Evolutionary conservation across 2,329 filamentous ascomycete genomes (phyloP).

Genomic region (Xylariomycetidae sp.): DNA sequence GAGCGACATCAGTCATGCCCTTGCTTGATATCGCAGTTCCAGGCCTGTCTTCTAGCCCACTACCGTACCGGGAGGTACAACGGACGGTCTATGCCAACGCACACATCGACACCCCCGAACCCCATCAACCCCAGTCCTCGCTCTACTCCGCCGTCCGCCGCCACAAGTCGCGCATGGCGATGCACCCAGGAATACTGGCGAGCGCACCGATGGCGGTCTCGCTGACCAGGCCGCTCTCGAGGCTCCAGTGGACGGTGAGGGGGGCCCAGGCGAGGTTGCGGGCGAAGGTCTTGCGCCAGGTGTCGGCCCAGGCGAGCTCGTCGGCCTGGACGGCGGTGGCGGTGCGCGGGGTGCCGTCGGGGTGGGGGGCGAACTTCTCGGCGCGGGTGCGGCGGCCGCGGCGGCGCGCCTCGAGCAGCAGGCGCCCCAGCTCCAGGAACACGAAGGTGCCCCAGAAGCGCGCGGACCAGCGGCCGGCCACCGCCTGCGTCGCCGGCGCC

Average conservation of each 20-base stretch:
- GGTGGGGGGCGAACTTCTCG: conserved; percentile 36
- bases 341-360: no score
- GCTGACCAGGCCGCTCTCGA: conserved; percentile 57
- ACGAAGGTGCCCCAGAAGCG: conserved; percentile 79
- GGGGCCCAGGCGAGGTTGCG: conserved; percentile 74
- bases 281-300: conserved; percentile 61
- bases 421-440: conserved; percentile 63
- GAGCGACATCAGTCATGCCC: no score
- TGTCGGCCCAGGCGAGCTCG: conserved; percentile 34
- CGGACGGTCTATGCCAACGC: no score
- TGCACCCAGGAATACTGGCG: conserved; percentile 36
- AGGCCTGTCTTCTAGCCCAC: no score
- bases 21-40: no score
- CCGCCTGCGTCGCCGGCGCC: conserved; percentile 48
- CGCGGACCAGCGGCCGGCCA: conserved; percentile 65
- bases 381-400: conserved; percentile 25
- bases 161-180: conserved; percentile 28
- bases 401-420: conserved; percentile 45
- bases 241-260: conserved; percentile 77
- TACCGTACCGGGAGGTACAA: no score
- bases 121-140: no score
- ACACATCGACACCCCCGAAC: no score
- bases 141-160: conserved; percentile 22
- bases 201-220: conserved; percentile 53
- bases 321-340: conserved; percentile 24